A percentile compares a stretch with the other conserved stretches of the same genome.
Evolutionary conservation across 805 yeast species (phyloP).

Genomic region (Yarrowia bubula): DNA sequence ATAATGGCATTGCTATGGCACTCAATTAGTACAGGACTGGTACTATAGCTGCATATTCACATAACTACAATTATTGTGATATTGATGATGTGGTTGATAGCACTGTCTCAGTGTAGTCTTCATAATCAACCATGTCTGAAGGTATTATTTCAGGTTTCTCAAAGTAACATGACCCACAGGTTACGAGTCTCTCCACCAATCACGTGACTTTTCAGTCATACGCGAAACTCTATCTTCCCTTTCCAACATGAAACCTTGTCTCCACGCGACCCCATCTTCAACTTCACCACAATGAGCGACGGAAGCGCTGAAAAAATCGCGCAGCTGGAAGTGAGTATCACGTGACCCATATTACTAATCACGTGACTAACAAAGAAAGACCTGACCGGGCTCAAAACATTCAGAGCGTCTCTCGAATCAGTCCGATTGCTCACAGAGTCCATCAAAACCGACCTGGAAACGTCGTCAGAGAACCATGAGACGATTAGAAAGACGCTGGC

Average conservation of each 20-base stretch:
- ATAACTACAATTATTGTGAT: no score
- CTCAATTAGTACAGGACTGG: no score
- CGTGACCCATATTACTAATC: background rate
- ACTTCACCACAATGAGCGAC: conserved; percentile 3
- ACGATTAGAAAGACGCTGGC: background rate
- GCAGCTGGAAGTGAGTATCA: conserved; percentile 17
- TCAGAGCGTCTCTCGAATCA: conserved; percentile 5
- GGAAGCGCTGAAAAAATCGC: background rate
- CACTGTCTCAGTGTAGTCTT: no score
- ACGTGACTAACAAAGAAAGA: conserved; percentile 10
- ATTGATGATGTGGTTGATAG: no score
- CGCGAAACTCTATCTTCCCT: background rate
- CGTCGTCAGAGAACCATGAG: conserved; percentile 11
- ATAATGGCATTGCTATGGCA: no score
- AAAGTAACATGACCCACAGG: no score
- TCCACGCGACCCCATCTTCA: background rate
- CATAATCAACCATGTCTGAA: no score
- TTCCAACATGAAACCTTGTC: background rate
- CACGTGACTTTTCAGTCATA: no score
- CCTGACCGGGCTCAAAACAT: background rate
- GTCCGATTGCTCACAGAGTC: conserved; percentile 1
- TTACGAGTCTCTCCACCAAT: no score
- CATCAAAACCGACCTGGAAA: background rate
- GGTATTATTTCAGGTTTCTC: no score
- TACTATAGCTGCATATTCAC: no score